Conservation (phyloP, 2,329 filamentous ascomycete species). For the Pseudocercospora fijiensis region DNA sequence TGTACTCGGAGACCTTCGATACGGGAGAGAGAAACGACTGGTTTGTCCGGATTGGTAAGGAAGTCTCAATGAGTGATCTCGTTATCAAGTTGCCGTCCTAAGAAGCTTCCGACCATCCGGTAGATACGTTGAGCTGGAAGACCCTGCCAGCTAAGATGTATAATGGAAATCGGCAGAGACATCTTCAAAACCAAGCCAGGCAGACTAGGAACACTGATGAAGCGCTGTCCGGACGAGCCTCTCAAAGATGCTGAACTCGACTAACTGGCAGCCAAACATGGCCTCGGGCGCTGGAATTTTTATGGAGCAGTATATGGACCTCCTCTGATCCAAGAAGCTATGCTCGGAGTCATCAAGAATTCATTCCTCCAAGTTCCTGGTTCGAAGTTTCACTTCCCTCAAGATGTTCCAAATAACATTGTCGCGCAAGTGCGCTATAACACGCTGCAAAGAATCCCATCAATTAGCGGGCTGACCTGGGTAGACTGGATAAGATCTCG, state of each 20-base stretch:
- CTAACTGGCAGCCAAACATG: slow-evolving; percentile 43
- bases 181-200: too few relatives aligned
- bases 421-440: slow-evolving; percentile 34
- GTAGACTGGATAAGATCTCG: slow-evolving; percentile 46
- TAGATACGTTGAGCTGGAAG: too few relatives aligned
- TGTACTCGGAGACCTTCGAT: too few relatives aligned
- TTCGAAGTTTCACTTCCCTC: slow-evolving; percentile 45
- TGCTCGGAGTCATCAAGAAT: slow-evolving; percentile 45
- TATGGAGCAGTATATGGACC: slow-evolving; percentile 49
- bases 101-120: too few relatives aligned
- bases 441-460: slow-evolving; percentile 37
- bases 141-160: too few relatives aligned
- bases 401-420: slow-evolving; percentile 40
- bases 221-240: slow-evolving; percentile 29
- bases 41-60: too few relatives aligned
- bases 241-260: slow-evolving; percentile 45
- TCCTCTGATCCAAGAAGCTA: slow-evolving; percentile 31
- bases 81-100: too few relatives aligned
- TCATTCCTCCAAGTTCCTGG: slow-evolving; percentile 47
- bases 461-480: slow-evolving; percentile 44
- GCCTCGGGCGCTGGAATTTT: slow-evolving; percentile 53
- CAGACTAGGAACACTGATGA: too few relatives aligned
- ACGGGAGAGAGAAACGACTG: too few relatives aligned
- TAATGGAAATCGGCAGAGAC: too few relatives aligned
- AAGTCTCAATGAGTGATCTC: too few relatives aligned